Evolutionary conservation across 495 filamentous ascomycete species (phyloP), one percentile per base, ranked within the genome.

Genomic region (Neurospora africana): DNA sequence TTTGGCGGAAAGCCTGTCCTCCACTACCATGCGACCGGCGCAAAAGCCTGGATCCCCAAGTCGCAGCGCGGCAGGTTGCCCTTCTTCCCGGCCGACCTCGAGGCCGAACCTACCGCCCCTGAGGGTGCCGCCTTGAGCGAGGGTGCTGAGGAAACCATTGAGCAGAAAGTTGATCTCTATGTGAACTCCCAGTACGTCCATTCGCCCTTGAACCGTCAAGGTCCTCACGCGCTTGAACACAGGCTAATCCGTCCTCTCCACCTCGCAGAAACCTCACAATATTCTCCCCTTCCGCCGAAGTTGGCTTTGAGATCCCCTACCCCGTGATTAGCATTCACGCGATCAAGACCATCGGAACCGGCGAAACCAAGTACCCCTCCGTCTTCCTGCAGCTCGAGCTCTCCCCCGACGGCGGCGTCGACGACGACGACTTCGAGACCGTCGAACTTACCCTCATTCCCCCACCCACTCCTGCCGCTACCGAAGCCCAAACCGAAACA

Each of bases 251-350:
- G 35, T 36, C 38, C 27, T n/a, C 11, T 71, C 69, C 47, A 15
- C 43, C 3, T 58, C 11, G 5, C 72, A 96, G 93, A 69, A 89
- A 90, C 81, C 84, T 97, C 73, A 87, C 88, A 65, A 81, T 97
- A 74, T 95, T 88, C 84, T 91, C 88, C 78, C 81, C 87, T 68
- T 70, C 86, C 23, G 83, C 83, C 65, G 81, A 84, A 39, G 81
- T 80, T 4, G 94, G 94, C 69, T 77, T 97, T 69, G 86, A 89
- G 44, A 93, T 99, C 72, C 91, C 93, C 17, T 99, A 97, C 84
- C 93, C 92, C 5, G 82, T 89, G 39, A 93, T 99, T 78, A 91
- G 90, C 37, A 89, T 98, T 11, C 95, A 99, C 81, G 95, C 94
- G 10, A 88, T 94, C 80, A 91, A 94, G 80, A 87, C 87, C 70